Evolutionary conservation across 495 filamentous ascomycete genomes (phyloP).

Genomic region (Tricharina praecox): DNA sequence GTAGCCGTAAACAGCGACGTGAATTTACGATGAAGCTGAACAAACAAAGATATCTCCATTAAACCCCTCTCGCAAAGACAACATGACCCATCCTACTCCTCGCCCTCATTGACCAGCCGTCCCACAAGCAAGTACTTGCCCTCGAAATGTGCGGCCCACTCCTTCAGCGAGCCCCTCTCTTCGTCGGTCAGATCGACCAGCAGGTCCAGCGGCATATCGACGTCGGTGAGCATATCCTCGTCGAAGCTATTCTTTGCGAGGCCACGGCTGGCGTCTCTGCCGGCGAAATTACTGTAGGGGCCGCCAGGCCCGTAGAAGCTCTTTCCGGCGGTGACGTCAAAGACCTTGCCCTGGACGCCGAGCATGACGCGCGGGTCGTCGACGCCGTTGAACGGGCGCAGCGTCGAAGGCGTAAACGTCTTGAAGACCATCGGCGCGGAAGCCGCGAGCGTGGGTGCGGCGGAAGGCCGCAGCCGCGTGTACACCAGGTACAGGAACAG

Average conservation of each 20-base stretch:
- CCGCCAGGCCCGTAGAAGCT: slow-evolving; percentile 92
- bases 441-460: slow-evolving; percentile 35
- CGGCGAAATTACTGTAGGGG: slow-evolving; percentile 86
- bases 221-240: slow-evolving; percentile 84
- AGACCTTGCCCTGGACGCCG: slow-evolving; percentile 68
- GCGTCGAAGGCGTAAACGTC: slow-evolving; percentile 72
- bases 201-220: slow-evolving; percentile 70
- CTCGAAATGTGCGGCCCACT: slow-evolving; percentile 81
- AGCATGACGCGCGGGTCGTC: slow-evolving; percentile 62
- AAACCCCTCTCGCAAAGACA: background rate
- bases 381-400: slow-evolving; percentile 74
- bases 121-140: slow-evolving; percentile 94
- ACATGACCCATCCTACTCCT: slow-evolving; percentile 21
- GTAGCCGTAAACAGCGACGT: no score
- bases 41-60: no score
- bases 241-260: slow-evolving; percentile 88
- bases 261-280: slow-evolving; percentile 81
- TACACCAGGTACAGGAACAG: slow-evolving; percentile 55
- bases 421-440: slow-evolving; percentile 69
- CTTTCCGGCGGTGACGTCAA: slow-evolving; percentile 67
- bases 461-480: slow-evolving; percentile 42
- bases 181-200: slow-evolving; percentile 57
- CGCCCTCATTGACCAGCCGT: slow-evolving; percentile 59
- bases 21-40: no score
- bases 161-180: slow-evolving; percentile 64